These are phyloP conservation scores for Canariomyces notabilis DNA, from an alignment of 2,329 filamentous ascomycete species.

Conservation along the genomic window DNA sequence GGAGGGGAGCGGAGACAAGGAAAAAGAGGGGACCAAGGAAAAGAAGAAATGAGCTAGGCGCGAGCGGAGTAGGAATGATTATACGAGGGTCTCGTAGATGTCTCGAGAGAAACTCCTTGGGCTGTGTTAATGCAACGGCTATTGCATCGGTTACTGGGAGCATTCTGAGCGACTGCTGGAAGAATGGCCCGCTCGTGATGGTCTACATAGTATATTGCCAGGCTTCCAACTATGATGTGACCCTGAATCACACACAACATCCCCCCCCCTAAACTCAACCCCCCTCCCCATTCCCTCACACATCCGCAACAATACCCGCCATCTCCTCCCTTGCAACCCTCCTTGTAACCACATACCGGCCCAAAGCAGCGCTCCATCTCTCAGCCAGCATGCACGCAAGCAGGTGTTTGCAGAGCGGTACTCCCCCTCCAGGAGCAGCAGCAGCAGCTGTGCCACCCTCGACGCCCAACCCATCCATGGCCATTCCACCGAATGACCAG, in stretches of 20 bases:
- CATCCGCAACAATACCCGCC: slow-evolving; percentile 59
- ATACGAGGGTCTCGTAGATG: slow-evolving; percentile 26
- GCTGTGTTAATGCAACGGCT: slow-evolving; percentile 25
- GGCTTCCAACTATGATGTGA: not conserved
- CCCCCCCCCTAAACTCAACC: not conserved
- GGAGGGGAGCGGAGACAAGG: slow-evolving; percentile 35
- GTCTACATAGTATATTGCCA: not conserved
- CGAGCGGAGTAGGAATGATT: slow-evolving; percentile 5
- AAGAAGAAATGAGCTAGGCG: slow-evolving; percentile 40
- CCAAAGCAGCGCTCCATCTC: slow-evolving; percentile 55
- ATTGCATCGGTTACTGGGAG: not conserved
- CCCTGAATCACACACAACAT: not conserved
- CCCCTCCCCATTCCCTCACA: slow-evolving; percentile 23
- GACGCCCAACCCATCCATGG: slow-evolving; percentile 31
- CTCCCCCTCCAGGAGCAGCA: slow-evolving; percentile 25
- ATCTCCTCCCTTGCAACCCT: slow-evolving; percentile 59
- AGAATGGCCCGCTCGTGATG: not conserved
- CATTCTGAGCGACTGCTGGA: not conserved
- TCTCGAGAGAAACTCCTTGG: slow-evolving; percentile 13
- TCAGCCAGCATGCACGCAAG: slow-evolving; percentile 76
- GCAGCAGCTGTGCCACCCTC: no score
- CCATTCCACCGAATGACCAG: slow-evolving; percentile 48
- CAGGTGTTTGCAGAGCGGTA: slow-evolving; percentile 79
- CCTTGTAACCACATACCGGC: slow-evolving; percentile 49
- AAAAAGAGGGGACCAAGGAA: slow-evolving; percentile 41